A percentile compares a stretch with the other conserved stretches of the same genome.
Conservation (phyloP, 768 basidiomycete species). For the Hemileccinum rubropunctum region DNA sequence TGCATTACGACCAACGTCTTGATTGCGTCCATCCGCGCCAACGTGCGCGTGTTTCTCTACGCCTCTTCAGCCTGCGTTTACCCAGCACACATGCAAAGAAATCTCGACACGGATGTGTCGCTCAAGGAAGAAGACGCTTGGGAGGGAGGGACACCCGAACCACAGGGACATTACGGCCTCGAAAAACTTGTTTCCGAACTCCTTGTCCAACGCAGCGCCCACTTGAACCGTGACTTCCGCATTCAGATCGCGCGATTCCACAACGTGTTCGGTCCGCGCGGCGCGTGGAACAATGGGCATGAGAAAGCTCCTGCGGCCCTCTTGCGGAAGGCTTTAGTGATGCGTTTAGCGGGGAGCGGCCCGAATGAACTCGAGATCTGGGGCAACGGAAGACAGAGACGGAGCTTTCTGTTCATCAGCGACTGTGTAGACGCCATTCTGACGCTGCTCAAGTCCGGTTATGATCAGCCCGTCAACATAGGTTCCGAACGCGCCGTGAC, state of each 20-base stretch:
- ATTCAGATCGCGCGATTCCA: slow-evolving; percentile 55
- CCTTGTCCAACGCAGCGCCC: slow-evolving; percentile 35
- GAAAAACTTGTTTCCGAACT: slow-evolving; percentile 55
- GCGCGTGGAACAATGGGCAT: slow-evolving; percentile 50
- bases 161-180: slow-evolving; percentile 58
- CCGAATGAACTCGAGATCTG: slow-evolving; percentile 47
- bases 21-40: slow-evolving; percentile 34
- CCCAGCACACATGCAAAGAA: slow-evolving; percentile 41
- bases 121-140: slow-evolving; percentile 48
- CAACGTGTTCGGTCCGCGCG: slow-evolving; percentile 56
- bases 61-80: slow-evolving; percentile 63
- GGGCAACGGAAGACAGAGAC: slow-evolving; percentile 51
- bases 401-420: slow-evolving; percentile 55
- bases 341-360: slow-evolving; percentile 7
- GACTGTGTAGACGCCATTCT: slow-evolving; percentile 53
- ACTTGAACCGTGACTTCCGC: slow-evolving; percentile 23
- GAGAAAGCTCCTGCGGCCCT: slow-evolving; percentile 61
- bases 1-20: slow-evolving; percentile 50
- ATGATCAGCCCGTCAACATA: slow-evolving; percentile 43
- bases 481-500: slow-evolving; percentile 46
- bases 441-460: slow-evolving; percentile 39
- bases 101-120: slow-evolving; percentile 34
- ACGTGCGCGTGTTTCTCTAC: slow-evolving; percentile 46
- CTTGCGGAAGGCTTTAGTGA: slow-evolving; percentile 48
- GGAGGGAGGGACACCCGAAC: slow-evolving; percentile 35